These are phyloP conservation scores for Fusarium abutilonis DNA, from an alignment of 2,329 filamentous ascomycete species.

Conservation along the genomic window DNA sequence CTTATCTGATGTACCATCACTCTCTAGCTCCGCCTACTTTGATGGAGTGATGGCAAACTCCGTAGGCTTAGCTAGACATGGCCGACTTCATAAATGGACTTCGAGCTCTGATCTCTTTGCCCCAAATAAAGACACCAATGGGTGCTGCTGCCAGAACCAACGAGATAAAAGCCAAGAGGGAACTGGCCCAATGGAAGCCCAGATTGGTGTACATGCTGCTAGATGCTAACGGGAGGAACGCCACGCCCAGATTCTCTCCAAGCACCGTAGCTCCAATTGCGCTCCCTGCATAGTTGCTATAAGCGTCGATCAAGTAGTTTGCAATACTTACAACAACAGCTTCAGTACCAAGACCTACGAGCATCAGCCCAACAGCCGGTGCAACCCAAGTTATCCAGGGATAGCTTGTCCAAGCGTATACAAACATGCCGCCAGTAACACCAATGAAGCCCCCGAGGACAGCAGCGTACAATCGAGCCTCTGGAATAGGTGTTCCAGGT, in stretches of 20 bases:
- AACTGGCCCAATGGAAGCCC: slow-evolving; percentile 34
- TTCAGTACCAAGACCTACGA: slow-evolving; percentile 24
- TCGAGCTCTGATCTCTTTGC: slow-evolving; percentile 22
- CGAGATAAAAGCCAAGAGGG: slow-evolving; percentile 21
- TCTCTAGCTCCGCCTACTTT: background rate
- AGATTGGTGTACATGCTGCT: slow-evolving; percentile 30
- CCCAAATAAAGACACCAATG: slow-evolving; percentile 27
- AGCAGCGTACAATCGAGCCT: slow-evolving; percentile 28
- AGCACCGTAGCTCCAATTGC: slow-evolving; percentile 23
- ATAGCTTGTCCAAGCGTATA: slow-evolving; percentile 31
- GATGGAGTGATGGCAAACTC: slow-evolving; percentile 4
- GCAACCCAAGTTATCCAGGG: slow-evolving; percentile 19
- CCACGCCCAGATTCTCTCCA: slow-evolving; percentile 28
- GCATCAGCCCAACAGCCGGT: slow-evolving; percentile 16
- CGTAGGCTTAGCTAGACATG: slow-evolving; percentile 17
- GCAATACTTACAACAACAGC: slow-evolving; percentile 30
- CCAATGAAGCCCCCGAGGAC: slow-evolving; percentile 28
- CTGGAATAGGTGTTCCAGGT: slow-evolving; percentile 24
- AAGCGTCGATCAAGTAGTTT: slow-evolving; percentile 29
- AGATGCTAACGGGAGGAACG: slow-evolving; percentile 27
- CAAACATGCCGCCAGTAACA: slow-evolving; percentile 23
- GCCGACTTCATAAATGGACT: slow-evolving; percentile 33
- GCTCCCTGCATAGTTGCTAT: slow-evolving; percentile 29
- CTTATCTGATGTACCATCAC: background rate
- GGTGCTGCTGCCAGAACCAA: slow-evolving; percentile 21